phyloP scores from a whole-genome alignment of 2,329 filamentous ascomycete genomes.

The Fusarium pseudoanthophilum region DNA sequence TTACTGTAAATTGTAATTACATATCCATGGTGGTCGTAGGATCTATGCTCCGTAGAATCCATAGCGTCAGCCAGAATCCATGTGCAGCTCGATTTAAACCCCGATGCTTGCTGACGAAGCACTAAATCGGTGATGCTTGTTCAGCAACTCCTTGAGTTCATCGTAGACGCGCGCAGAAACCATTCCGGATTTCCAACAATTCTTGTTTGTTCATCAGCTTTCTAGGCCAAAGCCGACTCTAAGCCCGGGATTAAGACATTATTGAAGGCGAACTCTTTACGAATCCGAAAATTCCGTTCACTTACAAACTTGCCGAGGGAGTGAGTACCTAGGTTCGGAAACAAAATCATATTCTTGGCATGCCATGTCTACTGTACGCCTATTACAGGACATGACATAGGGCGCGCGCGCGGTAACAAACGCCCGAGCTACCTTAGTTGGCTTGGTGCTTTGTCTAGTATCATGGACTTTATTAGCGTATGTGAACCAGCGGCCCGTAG shows the following conservation, averaged over 20 bases:
- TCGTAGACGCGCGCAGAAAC: not conserved
- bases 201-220: not conserved
- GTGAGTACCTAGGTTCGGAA: not conserved
- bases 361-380: not conserved
- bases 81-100: not conserved
- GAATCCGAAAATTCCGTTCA: not conserved
- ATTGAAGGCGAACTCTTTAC: not conserved
- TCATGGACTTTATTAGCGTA: slow-evolving; percentile 1
- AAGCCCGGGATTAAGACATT: not conserved
- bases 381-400: not conserved
- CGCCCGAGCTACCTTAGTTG: not conserved
- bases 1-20: not conserved
- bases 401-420: not conserved
- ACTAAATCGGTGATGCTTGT: slow-evolving; percentile 1
- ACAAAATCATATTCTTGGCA: not conserved
- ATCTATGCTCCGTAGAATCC: not conserved
- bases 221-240: not conserved
- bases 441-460: not conserved
- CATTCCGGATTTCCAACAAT: not conserved
- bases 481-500: not conserved
- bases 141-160: not conserved
- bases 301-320: not conserved
- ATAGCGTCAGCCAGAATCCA: not conserved
- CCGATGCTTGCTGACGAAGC: slow-evolving; percentile 27
- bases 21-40: not conserved